Base-by-base conservation (phyloP, 208 protist genomes). In the Acanthamoeba castellanii region DNA sequence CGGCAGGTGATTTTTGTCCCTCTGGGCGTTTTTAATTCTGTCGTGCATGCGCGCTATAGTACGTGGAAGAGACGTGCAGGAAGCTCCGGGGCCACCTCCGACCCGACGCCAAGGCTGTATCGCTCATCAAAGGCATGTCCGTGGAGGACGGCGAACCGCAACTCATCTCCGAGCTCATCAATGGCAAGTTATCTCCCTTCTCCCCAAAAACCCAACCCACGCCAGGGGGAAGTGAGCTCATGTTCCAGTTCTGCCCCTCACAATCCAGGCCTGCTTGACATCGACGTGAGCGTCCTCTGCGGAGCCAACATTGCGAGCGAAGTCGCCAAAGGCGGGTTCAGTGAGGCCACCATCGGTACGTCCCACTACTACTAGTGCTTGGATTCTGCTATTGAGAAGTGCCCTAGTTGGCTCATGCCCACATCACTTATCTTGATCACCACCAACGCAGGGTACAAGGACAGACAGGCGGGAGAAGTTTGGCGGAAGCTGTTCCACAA, bases 281-380 rank as follows among this genome's bases (percentile, higher is more conserved):
- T 78, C 14, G 70, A 78, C 20, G 70, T 78, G 7, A 94, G 87
- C 70, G 94, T 37, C 14, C 94, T 22, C 88, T 94, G 88, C 78
- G 59, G 64, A 92, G 97, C 97, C 13, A 98, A 97, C 94, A 96
- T 97, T 25, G 97, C 97, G 7, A 95, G 96, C 76, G 97, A 98
- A 94, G 97, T 97, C 7, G 97, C 97, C 3, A 45, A 78, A 14
- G 97, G 95, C 1, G 57, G 96, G 74, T 97, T 98, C 88, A 96
- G 95, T 74, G 97, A 98, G 87, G 96, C 97, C 20, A 98, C 97
- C 0, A 96, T 98, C 37, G 97, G 97, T 87, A 94, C 76, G 14
- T 14, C 4, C 47, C 8, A n/a, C n/a, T n/a, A n/a, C n/a, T n/a
- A n/a, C 22, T 8, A 2, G 18, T 32, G 45, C 42, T 47, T 66